A percentile compares a stretch with the other conserved stretches of the same genome.
These are phyloP conservation scores for Grosmannia penicillata DNA, from an alignment of 2,329 filamentous ascomycete species.

Conservation along the genomic window DNA sequence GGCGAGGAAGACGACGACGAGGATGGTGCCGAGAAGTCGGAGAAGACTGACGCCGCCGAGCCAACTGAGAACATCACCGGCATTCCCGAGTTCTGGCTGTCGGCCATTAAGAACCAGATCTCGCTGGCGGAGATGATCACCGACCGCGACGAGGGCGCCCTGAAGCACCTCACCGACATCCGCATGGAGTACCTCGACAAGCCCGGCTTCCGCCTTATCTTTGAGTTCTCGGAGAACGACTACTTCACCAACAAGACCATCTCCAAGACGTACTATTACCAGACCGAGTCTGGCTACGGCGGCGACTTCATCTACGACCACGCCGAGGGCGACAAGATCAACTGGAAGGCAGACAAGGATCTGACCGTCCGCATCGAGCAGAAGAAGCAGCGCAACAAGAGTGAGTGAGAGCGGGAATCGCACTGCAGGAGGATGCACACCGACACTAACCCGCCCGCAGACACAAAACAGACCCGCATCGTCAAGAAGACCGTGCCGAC, in stretches of 20 bases:
- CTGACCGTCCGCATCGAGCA: slow-evolving; percentile 89
- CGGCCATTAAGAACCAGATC: slow-evolving; percentile 98
- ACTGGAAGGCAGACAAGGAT: slow-evolving; percentile 90
- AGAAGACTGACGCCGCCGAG: slow-evolving; percentile 34
- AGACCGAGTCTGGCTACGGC: slow-evolving; percentile 95
- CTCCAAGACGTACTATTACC: slow-evolving; percentile 98
- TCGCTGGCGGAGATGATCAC: slow-evolving; percentile 98
- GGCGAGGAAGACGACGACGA: slow-evolving; percentile 71
- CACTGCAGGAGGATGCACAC: neutral
- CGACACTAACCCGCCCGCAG: slow-evolving; percentile 27
- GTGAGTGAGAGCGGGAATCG: slow-evolving; percentile 33
- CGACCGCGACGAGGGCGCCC: slow-evolving; percentile 85
- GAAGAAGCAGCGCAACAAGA: slow-evolving; percentile 99
- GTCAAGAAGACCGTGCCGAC: slow-evolving; percentile 99
- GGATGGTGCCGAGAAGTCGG: slow-evolving; percentile 41
- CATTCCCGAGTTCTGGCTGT: slow-evolving; percentile 98
- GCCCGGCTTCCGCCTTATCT: slow-evolving; percentile 95
- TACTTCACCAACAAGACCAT: slow-evolving; percentile 96
- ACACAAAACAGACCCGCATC: slow-evolving; percentile 97
- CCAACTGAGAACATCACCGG: slow-evolving; percentile 45
- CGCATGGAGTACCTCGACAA: slow-evolving; percentile 99
- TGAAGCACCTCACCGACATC: slow-evolving; percentile 81
- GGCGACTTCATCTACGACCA: slow-evolving; percentile 99
- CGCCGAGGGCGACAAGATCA: slow-evolving; percentile 93
- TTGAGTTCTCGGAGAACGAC: slow-evolving; percentile 89